Percentiles rank a stretch among this genome's conserved stretches.
Conservation (phyloP, 2,329 filamentous ascomycete genomes). For the Phialophora macrospora region DNA sequence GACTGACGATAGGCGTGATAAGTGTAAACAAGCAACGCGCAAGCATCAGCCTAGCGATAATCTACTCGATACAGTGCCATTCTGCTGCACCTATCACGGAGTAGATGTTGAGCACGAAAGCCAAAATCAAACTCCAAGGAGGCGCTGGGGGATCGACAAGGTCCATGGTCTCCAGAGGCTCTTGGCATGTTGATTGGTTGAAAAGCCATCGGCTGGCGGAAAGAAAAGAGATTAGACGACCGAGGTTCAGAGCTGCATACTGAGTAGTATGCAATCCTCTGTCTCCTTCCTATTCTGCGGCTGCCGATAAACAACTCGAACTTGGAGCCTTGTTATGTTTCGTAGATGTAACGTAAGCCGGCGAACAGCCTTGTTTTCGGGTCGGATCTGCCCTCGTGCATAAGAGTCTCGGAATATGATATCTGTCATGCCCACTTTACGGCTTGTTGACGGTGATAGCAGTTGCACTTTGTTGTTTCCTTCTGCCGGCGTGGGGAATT, state of each 20-base stretch:
- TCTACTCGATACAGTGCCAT: background rate
- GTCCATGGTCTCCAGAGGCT: conserved; percentile 17
- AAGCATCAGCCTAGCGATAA: background rate
- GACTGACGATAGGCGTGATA: background rate
- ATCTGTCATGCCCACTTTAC: conserved; percentile 15
- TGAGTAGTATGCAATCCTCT: background rate
- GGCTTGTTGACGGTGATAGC: background rate
- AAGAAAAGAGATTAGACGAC: conserved; percentile 18
- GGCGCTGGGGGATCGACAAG: conserved; percentile 12
- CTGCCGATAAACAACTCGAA: background rate
- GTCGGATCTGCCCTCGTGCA: conserved; percentile 18
- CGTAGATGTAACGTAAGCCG: conserved; percentile 26
- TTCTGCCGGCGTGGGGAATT: background rate
- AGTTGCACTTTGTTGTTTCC: conserved; percentile 5
- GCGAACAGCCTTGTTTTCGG: conserved; percentile 23
- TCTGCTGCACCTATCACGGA: conserved; percentile 23
- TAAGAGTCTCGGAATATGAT: background rate
- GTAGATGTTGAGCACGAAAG: conserved; percentile 22
- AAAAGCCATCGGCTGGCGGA: background rate
- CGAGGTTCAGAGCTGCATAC: conserved; percentile 1
- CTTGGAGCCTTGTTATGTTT: conserved; percentile 6
- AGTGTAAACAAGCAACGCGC: conserved; percentile 9
- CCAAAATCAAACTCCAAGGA: conserved; percentile 8
- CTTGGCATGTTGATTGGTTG: conserved; percentile 24
- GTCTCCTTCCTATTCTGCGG: conserved; percentile 11